Conservation (phyloP, 345 rosid species). For the Brassica juncea region DNA sequence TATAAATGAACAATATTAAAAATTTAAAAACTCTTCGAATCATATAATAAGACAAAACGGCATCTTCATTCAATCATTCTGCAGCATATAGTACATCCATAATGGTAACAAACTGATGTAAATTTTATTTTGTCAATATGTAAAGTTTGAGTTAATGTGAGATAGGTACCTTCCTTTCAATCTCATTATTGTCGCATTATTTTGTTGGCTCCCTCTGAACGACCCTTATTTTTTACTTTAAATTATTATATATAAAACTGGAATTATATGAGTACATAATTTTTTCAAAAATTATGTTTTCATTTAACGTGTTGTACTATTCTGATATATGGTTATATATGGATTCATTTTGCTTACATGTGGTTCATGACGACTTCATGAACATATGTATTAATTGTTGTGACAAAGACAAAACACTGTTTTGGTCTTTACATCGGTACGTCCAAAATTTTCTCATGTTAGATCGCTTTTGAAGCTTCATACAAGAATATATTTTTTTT, state of each 20-base stretch:
- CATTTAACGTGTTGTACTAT: neutral
- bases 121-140: neutral
- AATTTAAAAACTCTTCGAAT: neutral
- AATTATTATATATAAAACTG: neutral
- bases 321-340: neutral
- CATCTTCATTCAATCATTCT: constrained; percentile 3
- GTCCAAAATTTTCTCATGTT: constrained; percentile 7
- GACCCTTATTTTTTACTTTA: neutral
- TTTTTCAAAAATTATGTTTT: neutral
- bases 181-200: constrained; percentile 23
- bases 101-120: constrained; percentile 1
- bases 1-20: neutral
- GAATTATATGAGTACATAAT: neutral
- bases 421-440: constrained; percentile 32
- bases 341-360: constrained; percentile 4
- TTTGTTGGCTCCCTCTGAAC: constrained; percentile 13
- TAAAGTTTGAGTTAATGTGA: constrained; percentile 2
- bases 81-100: neutral
- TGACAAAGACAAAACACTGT: constrained; percentile 34
- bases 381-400: constrained; percentile 18
- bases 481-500: neutral
- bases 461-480: constrained; percentile 18
- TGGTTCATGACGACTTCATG: constrained; percentile 30
- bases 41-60: neutral
- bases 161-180: neutral